A percentile compares a stretch with the other conserved stretches of the same genome.
Conservation (phyloP, 495 filamentous ascomycete species). For the Aspergillus homomorphus region DNA sequence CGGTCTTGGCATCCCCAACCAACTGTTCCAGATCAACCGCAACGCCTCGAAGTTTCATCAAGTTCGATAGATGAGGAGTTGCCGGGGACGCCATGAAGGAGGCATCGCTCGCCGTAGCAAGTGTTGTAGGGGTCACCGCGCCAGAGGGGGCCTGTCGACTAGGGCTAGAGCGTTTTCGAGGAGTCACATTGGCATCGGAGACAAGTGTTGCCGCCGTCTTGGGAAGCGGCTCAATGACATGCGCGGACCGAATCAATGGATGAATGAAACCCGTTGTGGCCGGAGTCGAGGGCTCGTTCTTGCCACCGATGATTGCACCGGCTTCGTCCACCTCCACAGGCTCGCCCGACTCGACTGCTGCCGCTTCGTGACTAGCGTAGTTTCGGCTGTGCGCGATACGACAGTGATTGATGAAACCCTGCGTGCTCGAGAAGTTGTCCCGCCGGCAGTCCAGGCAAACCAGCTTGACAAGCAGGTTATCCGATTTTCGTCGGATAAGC, state of each 20-base stretch:
- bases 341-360: slow-evolving; percentile 83
- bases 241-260: slow-evolving; percentile 61
- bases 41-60: slow-evolving; percentile 64
- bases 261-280: slow-evolving; percentile 59
- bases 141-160: slow-evolving; percentile 16
- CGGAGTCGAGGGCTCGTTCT: slow-evolving; percentile 35
- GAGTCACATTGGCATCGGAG: slow-evolving; percentile 38
- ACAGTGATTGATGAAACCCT: slow-evolving; percentile 98
- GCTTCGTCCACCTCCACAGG: slow-evolving; percentile 68
- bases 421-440: slow-evolving; percentile 88
- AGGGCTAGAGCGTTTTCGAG: slow-evolving; percentile 21
- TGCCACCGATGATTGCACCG: slow-evolving; percentile 53
- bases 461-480: slow-evolving; percentile 67
- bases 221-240: slow-evolving; percentile 53
- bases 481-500: slow-evolving; percentile 57
- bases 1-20: slow-evolving; percentile 27
- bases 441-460: slow-evolving; percentile 85
- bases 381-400: slow-evolving; percentile 89
- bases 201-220: slow-evolving; percentile 41
- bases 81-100: slow-evolving; percentile 54
- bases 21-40: slow-evolving; percentile 60
- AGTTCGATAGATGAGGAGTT: slow-evolving; percentile 72
- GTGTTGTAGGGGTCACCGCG: slow-evolving; percentile 31
- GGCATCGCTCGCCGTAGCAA: slow-evolving; percentile 20
- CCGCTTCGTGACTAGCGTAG: slow-evolving; percentile 91